Evolutionary conservation across 2,329 filamentous ascomycete species (phyloP), one percentile per base, ranked within the genome.

Genomic region (Blastomyces gilchristii): DNA sequence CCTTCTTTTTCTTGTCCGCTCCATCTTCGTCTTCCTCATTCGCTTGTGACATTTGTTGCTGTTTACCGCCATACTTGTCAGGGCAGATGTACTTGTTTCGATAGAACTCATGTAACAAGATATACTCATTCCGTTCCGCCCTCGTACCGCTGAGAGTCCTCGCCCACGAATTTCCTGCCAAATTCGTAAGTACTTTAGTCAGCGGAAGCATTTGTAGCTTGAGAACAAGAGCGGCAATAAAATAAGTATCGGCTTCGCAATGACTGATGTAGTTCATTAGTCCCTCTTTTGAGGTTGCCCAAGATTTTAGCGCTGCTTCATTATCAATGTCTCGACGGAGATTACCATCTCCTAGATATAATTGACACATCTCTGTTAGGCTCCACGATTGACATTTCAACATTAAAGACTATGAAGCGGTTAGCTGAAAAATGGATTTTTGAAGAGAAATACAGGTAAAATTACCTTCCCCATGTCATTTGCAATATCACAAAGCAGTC

Each of bases 141-240:
- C 94, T 88, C 25, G 94, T 99, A 75, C 94, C 94, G 47, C 91
- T 97, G 50, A 99, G 80, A 2, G 94, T 99, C 73, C 94, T 87
- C 62, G 93, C 93, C 94, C 94, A 99, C 0, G 94, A 97, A 76
- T 99, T 99, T 69, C 94, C 94, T 65, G 94, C 94, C 74, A 99
- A 81, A 71, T 97, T 97, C 16, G 94, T 99, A 67, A 99, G 80
- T 58, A 97, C 90, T 75, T 97, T 97, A 28, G 93, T 96, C 62
- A 99, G 79, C 16, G 94, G 90, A 54, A 99, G 82, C 80, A 99
- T 89, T 75, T 99, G 94, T 31, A 95, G 87, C 65, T 89, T 87
- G 62, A 99, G 77, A 3, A 91, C 91, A 67, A 99, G 82, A 2
- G 95, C 93, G 53, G 94, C 90, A 69, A 99, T 91, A 76, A 93